Percentiles rank a stretch among this genome's conserved stretches.
Evolutionary conservation across 2,329 filamentous ascomycete species (phyloP).

Genomic region (Alternaria arbusti): DNA sequence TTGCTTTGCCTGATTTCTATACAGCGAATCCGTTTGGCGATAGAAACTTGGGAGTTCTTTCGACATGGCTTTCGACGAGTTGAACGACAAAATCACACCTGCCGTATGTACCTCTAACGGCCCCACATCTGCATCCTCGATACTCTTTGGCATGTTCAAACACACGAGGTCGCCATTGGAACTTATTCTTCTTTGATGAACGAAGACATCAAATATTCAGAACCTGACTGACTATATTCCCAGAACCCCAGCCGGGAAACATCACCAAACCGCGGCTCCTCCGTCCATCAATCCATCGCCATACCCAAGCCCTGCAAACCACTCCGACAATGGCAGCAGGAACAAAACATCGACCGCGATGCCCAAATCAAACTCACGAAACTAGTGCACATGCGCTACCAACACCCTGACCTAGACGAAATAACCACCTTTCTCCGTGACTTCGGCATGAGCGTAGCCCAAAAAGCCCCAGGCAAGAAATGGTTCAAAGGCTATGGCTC

Average conservation of each 20-base stretch:
- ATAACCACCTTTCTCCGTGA: conserved; percentile 55
- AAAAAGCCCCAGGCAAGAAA: conserved; percentile 46
- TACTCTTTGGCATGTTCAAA: background rate
- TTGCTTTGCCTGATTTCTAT: background rate
- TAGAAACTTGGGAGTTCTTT: background rate
- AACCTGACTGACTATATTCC: background rate
- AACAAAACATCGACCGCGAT: conserved; percentile 50
- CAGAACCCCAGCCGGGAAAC: conserved; percentile 41
- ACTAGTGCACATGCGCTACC: conserved; percentile 61
- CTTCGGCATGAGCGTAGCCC: conserved; percentile 45
- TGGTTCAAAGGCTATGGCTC: conserved; percentile 68
- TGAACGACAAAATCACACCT: conserved; percentile 42
- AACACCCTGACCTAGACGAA: conserved; percentile 57
- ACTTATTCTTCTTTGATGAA: background rate
- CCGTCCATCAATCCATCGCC: conserved; percentile 48
- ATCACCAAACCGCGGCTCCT: conserved; percentile 51
- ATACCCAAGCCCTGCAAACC: conserved; percentile 45
- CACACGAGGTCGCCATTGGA: background rate
- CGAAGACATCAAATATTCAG: background rate
- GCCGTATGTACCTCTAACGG: conserved; percentile 25
- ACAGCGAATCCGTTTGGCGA: background rate
- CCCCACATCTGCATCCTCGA: conserved; percentile 23
- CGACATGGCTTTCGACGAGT: conserved; percentile 40
- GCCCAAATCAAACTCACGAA: conserved; percentile 57
- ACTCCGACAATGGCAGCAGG: conserved; percentile 48